A percentile compares a stretch with the other conserved stretches of the same genome.
These are phyloP conservation scores for Peziza echinospora DNA, from an alignment of 495 filamentous ascomycete species.

Conservation along the genomic window DNA sequence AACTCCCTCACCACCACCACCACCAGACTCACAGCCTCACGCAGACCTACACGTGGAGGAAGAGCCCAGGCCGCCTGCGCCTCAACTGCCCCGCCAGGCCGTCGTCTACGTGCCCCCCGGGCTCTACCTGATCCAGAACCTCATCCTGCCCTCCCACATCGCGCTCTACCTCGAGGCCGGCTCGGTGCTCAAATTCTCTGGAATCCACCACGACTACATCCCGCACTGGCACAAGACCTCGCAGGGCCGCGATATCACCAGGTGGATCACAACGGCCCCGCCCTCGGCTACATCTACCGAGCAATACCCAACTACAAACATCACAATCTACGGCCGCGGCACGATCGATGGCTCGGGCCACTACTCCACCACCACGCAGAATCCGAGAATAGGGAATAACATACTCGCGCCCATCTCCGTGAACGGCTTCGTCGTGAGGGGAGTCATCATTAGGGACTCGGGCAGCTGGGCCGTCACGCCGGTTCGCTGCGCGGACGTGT, in stretches of 20 bases:
- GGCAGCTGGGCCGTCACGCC: slow-evolving; percentile 5
- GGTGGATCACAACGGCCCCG: slow-evolving; percentile 10
- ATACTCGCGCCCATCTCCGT: slow-evolving; percentile 7
- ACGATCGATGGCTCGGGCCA: slow-evolving; percentile 6
- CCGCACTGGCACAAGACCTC: slow-evolving; percentile 8
- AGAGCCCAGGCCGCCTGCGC: too few relatives aligned
- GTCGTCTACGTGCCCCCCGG: slow-evolving; percentile 8
- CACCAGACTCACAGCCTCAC: not conserved
- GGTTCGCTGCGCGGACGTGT: not conserved
- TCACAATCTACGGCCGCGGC: slow-evolving; percentile 6
- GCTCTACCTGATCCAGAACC: slow-evolving; percentile 6
- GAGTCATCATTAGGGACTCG: slow-evolving; percentile 7
- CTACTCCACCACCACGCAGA: not conserved
- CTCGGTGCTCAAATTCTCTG: slow-evolving; percentile 3
- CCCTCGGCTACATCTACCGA: too few relatives aligned
- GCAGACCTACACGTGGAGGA: too few relatives aligned
- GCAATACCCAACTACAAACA: too few relatives aligned
- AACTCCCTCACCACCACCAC: not conserved
- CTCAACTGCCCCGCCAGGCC: not conserved
- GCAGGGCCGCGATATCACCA: slow-evolving; percentile 7
- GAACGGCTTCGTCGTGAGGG: slow-evolving; percentile 1
- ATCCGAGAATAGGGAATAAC: slow-evolving; percentile 5
- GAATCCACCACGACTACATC: not conserved
- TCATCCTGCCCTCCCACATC: slow-evolving; percentile 5
- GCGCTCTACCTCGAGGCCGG: slow-evolving; percentile 8